Conservation (phyloP, 2,329 filamentous ascomycete genomes). For the Trichoderma aggressivum region DNA sequence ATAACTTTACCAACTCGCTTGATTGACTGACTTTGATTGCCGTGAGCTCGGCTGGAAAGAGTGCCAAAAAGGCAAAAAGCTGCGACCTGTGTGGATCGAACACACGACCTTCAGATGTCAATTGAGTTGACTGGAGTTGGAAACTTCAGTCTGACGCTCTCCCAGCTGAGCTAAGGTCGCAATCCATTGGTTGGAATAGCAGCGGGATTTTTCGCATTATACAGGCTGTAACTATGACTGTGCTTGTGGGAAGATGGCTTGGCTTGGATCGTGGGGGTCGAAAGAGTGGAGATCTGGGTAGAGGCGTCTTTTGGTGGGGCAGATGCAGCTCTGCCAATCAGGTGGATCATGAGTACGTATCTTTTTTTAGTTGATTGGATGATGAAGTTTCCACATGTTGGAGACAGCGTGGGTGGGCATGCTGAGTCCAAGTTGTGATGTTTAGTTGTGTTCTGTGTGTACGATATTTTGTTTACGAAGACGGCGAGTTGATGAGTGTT, state of each 20-base stretch:
- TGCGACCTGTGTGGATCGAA: conserved; percentile 19
- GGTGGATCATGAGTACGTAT: not conserved
- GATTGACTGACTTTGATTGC: not conserved
- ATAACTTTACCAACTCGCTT: not conserved
- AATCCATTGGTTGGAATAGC: not conserved
- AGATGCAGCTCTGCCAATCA: not conserved
- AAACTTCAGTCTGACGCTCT: conserved; percentile 19
- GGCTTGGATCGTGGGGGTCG: not conserved
- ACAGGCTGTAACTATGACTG: not conserved
- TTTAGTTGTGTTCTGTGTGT: not conserved
- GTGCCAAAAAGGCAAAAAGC: not conserved
- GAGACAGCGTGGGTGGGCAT: not conserved
- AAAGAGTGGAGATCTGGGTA: not conserved
- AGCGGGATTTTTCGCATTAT: not conserved
- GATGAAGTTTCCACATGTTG: not conserved
- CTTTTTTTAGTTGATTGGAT: not conserved
- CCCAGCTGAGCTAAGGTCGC: conserved; percentile 19
- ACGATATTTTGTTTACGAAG: not conserved
- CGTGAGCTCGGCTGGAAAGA: not conserved
- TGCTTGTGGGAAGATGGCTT: not conserved
- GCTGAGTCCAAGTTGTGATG: not conserved
- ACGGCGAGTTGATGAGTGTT: not conserved
- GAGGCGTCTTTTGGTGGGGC: not conserved
- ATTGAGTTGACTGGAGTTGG: conserved; percentile 12
- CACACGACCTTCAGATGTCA: conserved; percentile 18